Percentiles rank a stretch among this genome's conserved stretches.
These are phyloP conservation scores for Neurospora sp. DNA, from an alignment of 2,329 filamentous ascomycete genomes.

Conservation along the genomic window DNA sequence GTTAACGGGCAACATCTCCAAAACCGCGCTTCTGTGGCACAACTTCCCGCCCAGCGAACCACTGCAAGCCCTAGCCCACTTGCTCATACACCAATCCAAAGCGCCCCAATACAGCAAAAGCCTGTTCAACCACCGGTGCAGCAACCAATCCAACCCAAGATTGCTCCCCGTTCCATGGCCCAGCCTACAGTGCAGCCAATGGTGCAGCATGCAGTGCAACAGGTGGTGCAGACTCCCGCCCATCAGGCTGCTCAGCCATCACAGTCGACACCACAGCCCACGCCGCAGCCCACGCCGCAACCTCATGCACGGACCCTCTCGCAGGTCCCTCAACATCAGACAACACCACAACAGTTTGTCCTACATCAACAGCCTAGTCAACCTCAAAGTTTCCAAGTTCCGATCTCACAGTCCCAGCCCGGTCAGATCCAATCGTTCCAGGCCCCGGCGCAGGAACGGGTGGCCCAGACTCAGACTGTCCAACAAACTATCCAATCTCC, in stretches of 20 bases:
- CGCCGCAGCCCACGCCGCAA: constrained; percentile 17
- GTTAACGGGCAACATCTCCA: constrained; percentile 10
- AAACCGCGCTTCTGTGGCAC: constrained; percentile 3
- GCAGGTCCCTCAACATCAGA: constrained; percentile 8
- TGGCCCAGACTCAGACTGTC: constrained; percentile 1
- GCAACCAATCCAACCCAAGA: not conserved
- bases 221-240: constrained; percentile 13
- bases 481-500: not conserved
- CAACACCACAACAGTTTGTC: not conserved
- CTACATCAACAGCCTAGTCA: constrained; percentile 14
- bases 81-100: constrained; percentile 7
- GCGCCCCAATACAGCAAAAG: constrained; percentile 4
- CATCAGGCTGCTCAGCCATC: constrained; percentile 13
- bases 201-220: constrained; percentile 12
- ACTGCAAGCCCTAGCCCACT: constrained; percentile 7
- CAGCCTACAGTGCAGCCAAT: not conserved
- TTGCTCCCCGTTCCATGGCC: not conserved
- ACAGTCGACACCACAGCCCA: constrained; percentile 15
- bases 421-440: not conserved
- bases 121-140: not conserved
- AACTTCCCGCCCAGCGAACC: constrained; percentile 2
- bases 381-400: constrained; percentile 1
- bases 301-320: constrained; percentile 11
- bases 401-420: not conserved
- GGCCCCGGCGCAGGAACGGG: not conserved